These are phyloP conservation scores for Lentinula sp. DNA, from an alignment of 768 basidiomycete genomes.

Conservation along the genomic window DNA sequence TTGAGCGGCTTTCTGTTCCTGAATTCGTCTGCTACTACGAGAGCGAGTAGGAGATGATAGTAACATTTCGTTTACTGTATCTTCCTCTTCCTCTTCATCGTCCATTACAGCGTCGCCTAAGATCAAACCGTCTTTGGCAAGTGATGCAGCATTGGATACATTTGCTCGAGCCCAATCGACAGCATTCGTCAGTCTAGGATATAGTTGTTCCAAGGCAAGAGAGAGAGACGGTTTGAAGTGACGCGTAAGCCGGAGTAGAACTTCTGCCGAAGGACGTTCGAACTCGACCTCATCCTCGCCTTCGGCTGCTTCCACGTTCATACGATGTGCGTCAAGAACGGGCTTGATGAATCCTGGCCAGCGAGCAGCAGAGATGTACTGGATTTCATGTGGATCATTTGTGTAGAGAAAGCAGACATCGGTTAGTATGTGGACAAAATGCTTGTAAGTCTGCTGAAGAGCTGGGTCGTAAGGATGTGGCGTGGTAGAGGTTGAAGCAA, in stretches of 20 bases:
- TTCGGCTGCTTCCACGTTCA: conserved; percentile 13
- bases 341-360: conserved; percentile 81
- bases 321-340: conserved; percentile 43
- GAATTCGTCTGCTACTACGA: background rate
- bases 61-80: background rate
- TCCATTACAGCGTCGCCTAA: background rate
- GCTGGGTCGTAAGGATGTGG: conserved; percentile 43
- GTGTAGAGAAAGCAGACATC: conserved; percentile 60
- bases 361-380: conserved; percentile 69
- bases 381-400: conserved; percentile 61
- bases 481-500: conserved; percentile 3
- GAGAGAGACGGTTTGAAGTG: conserved; percentile 60
- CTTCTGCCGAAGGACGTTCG: conserved; percentile 43
- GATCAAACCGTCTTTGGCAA: background rate
- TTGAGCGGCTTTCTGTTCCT: background rate
- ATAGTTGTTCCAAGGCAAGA: conserved; percentile 56
- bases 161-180: conserved; percentile 53
- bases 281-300: conserved; percentile 21
- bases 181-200: conserved; percentile 64
- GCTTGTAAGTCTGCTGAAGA: conserved; percentile 54
- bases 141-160: conserved; percentile 14
- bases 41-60: background rate
- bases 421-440: conserved; percentile 54
- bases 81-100: conserved; percentile 7
- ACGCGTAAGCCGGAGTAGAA: conserved; percentile 58